A percentile compares a stretch with the other conserved stretches of the same genome.
phyloP scores from a whole-genome alignment of 2,329 filamentous ascomycete genomes.

The Fusarium sp. region DNA sequence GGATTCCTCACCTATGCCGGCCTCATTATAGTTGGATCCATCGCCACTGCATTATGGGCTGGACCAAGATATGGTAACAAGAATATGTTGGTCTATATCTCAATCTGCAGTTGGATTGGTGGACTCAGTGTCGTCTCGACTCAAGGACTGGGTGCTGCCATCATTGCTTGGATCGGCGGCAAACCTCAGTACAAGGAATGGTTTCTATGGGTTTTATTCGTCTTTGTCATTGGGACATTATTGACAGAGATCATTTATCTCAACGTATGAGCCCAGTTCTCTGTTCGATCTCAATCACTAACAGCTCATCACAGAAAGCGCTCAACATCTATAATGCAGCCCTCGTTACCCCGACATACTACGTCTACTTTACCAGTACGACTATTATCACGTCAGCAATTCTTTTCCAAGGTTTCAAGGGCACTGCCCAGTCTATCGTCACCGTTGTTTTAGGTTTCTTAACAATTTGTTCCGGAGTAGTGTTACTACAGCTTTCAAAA shows the following conservation, averaged over 20 bases:
- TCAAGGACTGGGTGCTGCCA: slow-evolving; percentile 89
- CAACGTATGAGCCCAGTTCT: slow-evolving; percentile 71
- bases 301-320: slow-evolving; percentile 78
- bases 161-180: slow-evolving; percentile 85
- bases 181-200: slow-evolving; percentile 93
- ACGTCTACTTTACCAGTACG: slow-evolving; percentile 96
- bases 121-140: slow-evolving; percentile 95
- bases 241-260: slow-evolving; percentile 94
- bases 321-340: slow-evolving; percentile 97
- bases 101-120: slow-evolving; percentile 93
- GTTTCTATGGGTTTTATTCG: slow-evolving; percentile 92
- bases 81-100: slow-evolving; percentile 97
- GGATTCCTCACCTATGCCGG: slow-evolving; percentile 88
- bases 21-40: slow-evolving; percentile 78
- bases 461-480: slow-evolving; percentile 91
- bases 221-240: slow-evolving; percentile 89
- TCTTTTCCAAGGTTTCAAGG: slow-evolving; percentile 93
- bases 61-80: slow-evolving; percentile 93
- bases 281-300: slow-evolving; percentile 40
- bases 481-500: slow-evolving; percentile 94
- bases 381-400: slow-evolving; percentile 95
- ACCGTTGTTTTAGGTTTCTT: slow-evolving; percentile 95
- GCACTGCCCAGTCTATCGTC: slow-evolving; percentile 79
- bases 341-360: slow-evolving; percentile 96
- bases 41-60: slow-evolving; percentile 79